These are phyloP conservation scores for Nitzschia putrida DNA, from an alignment of 108 stramenopile species.

Conservation along the genomic window DNA sequence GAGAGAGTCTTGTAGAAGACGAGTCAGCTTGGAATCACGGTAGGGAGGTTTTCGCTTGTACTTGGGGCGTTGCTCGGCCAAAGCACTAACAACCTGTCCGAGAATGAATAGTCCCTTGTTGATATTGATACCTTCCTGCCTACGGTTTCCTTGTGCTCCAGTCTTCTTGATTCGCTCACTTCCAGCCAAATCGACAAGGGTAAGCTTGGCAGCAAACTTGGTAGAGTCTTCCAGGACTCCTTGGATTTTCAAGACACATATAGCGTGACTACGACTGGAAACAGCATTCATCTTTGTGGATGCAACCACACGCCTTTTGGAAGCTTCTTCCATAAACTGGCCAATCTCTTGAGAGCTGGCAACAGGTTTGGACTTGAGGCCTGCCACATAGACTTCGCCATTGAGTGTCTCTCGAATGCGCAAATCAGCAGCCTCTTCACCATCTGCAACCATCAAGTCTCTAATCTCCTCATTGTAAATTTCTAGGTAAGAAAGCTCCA, in stretches of 20 bases:
- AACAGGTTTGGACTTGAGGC: constrained; percentile 56
- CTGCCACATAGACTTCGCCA: constrained; percentile 70
- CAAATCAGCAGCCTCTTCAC: constrained; percentile 49
- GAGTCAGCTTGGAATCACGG: constrained; percentile 90
- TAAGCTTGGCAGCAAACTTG: constrained; percentile 80
- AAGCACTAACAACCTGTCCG: constrained; percentile 89
- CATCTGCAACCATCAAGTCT: constrained; percentile 78
- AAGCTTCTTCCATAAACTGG: constrained; percentile 60
- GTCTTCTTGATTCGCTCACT: constrained; percentile 94
- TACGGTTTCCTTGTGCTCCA: constrained; percentile 94
- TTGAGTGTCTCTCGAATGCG: constrained; percentile 50
- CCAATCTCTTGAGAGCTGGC: constrained; percentile 53
- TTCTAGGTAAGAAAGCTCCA: constrained; percentile 95
- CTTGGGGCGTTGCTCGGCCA: constrained; percentile 66
- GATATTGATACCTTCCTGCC: constrained; percentile 91
- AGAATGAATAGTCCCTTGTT: constrained; percentile 88
- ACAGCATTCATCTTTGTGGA: constrained; percentile 92
- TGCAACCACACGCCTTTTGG: constrained; percentile 58
- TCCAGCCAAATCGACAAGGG: constrained; percentile 97
- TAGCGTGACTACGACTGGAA: constrained; percentile 87
- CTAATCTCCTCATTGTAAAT: constrained; percentile 99
- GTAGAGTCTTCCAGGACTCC: constrained; percentile 47
- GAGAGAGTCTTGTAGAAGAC: constrained; percentile 87
- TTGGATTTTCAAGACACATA: constrained; percentile 84
- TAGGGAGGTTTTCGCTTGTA: constrained; percentile 75